A percentile compares a stretch with the other conserved stretches of the same genome.
phyloP scores from a whole-genome alignment of 352 stramenopile species.

The Pythium brassicae region DNA sequence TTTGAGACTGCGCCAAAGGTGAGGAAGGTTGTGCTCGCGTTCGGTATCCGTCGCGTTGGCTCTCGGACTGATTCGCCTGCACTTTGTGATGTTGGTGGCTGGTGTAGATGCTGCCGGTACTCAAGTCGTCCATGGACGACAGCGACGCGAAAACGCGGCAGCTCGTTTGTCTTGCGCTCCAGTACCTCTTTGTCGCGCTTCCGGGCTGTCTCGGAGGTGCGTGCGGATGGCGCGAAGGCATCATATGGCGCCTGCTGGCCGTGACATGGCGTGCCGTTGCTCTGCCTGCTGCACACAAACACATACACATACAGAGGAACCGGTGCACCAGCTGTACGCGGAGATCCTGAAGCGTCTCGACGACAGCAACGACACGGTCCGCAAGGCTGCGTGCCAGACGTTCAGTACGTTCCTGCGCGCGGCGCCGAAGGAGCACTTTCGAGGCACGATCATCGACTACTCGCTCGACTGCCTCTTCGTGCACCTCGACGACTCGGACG shows the following conservation, averaged over 20 bases:
- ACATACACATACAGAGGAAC: conserved; percentile 66
- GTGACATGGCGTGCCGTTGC: background rate
- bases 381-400: conserved; percentile 82
- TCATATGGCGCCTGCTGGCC: background rate
- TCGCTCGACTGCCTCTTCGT: conserved; percentile 89
- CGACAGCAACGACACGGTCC: conserved; percentile 89
- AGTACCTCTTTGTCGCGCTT: conserved; percentile 82
- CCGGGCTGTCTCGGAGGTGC: conserved; percentile 70
- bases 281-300: background rate
- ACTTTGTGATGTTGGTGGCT: too few species aligned
- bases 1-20: conserved; percentile 83
- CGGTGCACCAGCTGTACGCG: conserved; percentile 87
- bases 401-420: conserved; percentile 85
- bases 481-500: conserved; percentile 87
- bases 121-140: conserved; percentile 88
- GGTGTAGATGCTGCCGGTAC: conserved; percentile 75
- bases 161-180: conserved; percentile 84
- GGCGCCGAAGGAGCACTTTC: conserved; percentile 80
- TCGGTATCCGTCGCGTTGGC: background rate
- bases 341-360: conserved; percentile 92
- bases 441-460: conserved; percentile 89
- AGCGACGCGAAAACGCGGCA: conserved; percentile 85
- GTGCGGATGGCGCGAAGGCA: background rate
- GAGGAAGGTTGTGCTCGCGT: background rate
- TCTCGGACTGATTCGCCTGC: background rate